Evolutionary conservation across 441 rosid genomes (phyloP).

Genomic region (Pelargonium fulgidum): DNA sequence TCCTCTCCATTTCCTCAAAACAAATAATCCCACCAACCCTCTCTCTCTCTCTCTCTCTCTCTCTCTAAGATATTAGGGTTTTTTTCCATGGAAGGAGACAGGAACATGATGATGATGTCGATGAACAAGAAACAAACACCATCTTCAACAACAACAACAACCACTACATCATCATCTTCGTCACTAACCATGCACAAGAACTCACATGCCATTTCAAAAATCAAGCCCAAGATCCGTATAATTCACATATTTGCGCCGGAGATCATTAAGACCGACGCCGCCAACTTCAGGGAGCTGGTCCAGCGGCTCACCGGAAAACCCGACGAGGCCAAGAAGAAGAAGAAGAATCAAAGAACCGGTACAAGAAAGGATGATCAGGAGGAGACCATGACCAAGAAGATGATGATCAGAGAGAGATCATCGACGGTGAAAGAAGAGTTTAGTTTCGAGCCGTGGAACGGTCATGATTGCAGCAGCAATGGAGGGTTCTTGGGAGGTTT

Average conservation of each 20-base stretch:
- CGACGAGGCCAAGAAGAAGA: neutral
- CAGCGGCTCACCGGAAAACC: conserved; percentile 86
- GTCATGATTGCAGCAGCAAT: too few relatives aligned
- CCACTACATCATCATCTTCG: conserved; percentile 8
- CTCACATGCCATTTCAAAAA: conserved; percentile 25
- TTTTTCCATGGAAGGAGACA: neutral
- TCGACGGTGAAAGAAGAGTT: too few relatives aligned
- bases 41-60: too few relatives aligned
- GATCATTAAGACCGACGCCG: conserved; percentile 87
- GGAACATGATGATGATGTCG: neutral
- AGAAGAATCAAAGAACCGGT: too few relatives aligned
- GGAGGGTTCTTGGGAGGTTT: conserved; percentile 31
- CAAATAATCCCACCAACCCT: too few relatives aligned
- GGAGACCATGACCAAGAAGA: too few relatives aligned
- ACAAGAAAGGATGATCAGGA: too few relatives aligned
- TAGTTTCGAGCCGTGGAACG: too few relatives aligned
- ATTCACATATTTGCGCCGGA: conserved; percentile 92
- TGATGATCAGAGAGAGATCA: too few relatives aligned
- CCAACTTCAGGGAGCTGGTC: conserved; percentile 76
- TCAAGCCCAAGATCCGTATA: conserved; percentile 61
- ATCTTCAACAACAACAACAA: neutral
- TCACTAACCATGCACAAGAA: conserved; percentile 24
- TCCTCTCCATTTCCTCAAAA: too few relatives aligned
- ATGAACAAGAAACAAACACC: neutral
- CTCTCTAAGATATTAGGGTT: too few relatives aligned